A percentile compares a stretch with the other conserved stretches of the same genome.
These are phyloP conservation scores for Hemileccinum rubropunctum DNA, from an alignment of 768 basidiomycete genomes.

Conservation along the genomic window DNA sequence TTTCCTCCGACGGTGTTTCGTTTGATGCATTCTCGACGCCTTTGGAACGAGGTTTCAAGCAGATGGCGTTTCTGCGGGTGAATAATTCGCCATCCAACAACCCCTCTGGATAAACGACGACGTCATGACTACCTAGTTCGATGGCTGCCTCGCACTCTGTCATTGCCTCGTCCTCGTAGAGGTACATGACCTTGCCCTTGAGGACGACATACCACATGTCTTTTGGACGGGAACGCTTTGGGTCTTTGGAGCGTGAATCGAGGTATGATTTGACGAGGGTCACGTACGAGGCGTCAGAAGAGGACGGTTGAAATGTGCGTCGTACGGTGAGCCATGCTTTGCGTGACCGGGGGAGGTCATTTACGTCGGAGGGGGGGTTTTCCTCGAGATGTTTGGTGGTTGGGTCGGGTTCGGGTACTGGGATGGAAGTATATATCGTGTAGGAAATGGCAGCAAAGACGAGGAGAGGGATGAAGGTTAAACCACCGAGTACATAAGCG, in stretches of 20 bases:
- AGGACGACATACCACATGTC: slow-evolving; percentile 92
- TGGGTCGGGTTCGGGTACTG: slow-evolving; percentile 54
- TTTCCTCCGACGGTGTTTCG: too few species aligned
- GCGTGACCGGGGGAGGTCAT: slow-evolving; percentile 63
- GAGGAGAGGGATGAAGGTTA: slow-evolving; percentile 86
- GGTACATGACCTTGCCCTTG: slow-evolving; percentile 87
- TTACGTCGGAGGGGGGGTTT: slow-evolving; percentile 32
- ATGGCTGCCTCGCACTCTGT: slow-evolving; percentile 90
- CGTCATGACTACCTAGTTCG: slow-evolving; percentile 76
- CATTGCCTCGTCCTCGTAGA: slow-evolving; percentile 93
- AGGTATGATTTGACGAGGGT: slow-evolving; percentile 77
- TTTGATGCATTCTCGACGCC: too few species aligned
- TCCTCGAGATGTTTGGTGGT: slow-evolving; percentile 31
- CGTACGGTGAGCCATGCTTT: slow-evolving; percentile 85
- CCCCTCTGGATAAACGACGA: slow-evolving; percentile 71
- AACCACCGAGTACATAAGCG: slow-evolving; percentile 84
- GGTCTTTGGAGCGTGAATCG: slow-evolving; percentile 81
- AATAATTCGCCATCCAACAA: slow-evolving; percentile 87
- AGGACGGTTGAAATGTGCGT: slow-evolving; percentile 68
- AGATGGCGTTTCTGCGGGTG: slow-evolving; percentile 86
- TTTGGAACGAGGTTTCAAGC: slow-evolving; percentile 51
- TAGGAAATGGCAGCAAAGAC: slow-evolving; percentile 55
- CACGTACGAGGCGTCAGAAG: slow-evolving; percentile 67
- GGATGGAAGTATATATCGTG: slow-evolving; percentile 80
- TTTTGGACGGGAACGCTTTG: slow-evolving; percentile 78